These are phyloP conservation scores for Hymenoscyphus linearis DNA, from an alignment of 2,329 filamentous ascomycete species.

Conservation along the genomic window DNA sequence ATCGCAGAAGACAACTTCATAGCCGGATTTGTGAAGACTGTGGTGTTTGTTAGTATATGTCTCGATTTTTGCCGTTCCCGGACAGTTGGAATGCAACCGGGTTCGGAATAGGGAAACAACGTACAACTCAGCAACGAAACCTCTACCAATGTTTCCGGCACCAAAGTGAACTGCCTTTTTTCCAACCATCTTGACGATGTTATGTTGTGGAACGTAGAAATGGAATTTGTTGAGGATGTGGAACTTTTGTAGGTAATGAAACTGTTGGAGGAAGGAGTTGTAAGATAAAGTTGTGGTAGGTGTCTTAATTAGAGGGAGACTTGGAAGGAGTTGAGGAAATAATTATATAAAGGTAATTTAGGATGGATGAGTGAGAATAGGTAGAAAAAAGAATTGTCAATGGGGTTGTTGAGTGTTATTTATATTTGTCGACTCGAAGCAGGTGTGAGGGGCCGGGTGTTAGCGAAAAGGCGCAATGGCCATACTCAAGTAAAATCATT, in stretches of 20 bases:
- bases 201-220: conserved; percentile 1
- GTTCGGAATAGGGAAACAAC: conserved; percentile 3
- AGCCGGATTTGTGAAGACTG: conserved; percentile 81
- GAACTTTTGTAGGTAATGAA: neutral
- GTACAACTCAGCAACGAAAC: conserved; percentile 33
- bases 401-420: neutral
- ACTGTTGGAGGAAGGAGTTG: neutral
- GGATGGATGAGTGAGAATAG: neutral
- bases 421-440: neutral
- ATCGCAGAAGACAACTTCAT: conserved; percentile 94
- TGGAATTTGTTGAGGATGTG: neutral
- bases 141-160: conserved; percentile 71
- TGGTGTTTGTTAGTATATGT: conserved; percentile 2
- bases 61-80: neutral
- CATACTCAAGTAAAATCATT: neutral
- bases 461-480: neutral
- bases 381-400: no score
- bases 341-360: no score
- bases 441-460: neutral
- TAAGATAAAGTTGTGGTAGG: neutral
- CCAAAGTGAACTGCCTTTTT: conserved; percentile 81
- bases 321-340: no score
- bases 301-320: no score
- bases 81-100: neutral
- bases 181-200: conserved; percentile 14